Base-by-base conservation (phyloP, 1,139 yeast genomes). In the Suhomyces ambrosiae region DNA sequence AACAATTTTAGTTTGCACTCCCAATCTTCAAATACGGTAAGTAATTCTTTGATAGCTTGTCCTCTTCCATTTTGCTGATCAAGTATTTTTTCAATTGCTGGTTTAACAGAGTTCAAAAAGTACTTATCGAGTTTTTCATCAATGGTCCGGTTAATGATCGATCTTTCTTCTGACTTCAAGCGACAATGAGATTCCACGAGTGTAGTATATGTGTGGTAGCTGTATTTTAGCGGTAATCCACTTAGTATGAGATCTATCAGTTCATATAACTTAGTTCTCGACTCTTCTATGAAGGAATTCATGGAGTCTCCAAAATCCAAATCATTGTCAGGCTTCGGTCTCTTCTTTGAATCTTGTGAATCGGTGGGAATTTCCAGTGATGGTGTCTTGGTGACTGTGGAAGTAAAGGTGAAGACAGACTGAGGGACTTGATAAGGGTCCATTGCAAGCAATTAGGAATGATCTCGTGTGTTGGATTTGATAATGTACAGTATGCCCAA, bases 111-210 rank as follows among this genome's bases (percentile, higher is more conserved):
- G 10, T 12, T 5, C 14, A 39, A 14, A 28, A 47, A 63, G 33
- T 47, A 39, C 2, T 19, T 18, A n/a, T 51, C 52, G n/a, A 68
- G 49, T 22, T 50, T 54, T 2, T 32, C 41, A 29, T 42, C 48
- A 7, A 68, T 34, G 4, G 31, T 27, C n/a, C 49, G 54, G 2
- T 62, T 54, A 18, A 69, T 42, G 28, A 46, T 47, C 17, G 65
- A 53, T 40, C 65, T 68, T 45, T 68, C 72, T 3, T 53, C 43
- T 32, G 63, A 63, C 38, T 58, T 63, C 41, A 48, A 57, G 19
- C 60, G 52, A 42, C 74, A 67, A n/a, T 68, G 46, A 10, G 58
- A 49, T 45, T 68, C 71, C 3, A 63, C 65, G 10, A 55, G 49
- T 12, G 51, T 49, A 38, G 64, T 57, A 39, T 66, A 57, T 17